phyloP scores from a whole-genome alignment of 768 basidiomycete species.

The Boletus vinaceobasis region DNA sequence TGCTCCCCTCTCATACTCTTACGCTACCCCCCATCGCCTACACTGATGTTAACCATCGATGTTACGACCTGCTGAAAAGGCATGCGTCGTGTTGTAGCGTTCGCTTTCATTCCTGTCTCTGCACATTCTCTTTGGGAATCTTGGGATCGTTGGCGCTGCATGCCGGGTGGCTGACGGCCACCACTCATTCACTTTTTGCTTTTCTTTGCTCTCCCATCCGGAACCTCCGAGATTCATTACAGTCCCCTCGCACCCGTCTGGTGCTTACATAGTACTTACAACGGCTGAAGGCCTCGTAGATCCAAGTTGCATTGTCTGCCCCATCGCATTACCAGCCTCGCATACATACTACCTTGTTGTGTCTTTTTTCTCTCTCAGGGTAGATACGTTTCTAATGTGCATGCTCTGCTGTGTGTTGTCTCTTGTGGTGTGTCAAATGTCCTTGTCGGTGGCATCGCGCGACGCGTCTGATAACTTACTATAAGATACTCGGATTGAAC shows the following conservation, averaged over 20 bases:
- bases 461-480: constrained; percentile 8
- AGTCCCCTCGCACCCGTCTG: constrained; percentile 13
- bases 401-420: constrained; percentile 12
- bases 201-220: not conserved
- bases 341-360: constrained; percentile 25
- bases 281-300: constrained; percentile 36
- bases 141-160: constrained; percentile 17
- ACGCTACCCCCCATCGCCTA: constrained; percentile 21
- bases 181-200: constrained; percentile 9
- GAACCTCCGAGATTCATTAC: constrained; percentile 3
- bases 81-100: constrained; percentile 7
- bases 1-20: constrained; percentile 8
- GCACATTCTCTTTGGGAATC: constrained; percentile 13
- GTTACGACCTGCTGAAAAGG: constrained; percentile 3
- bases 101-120: constrained; percentile 5
- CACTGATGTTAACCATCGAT: constrained; percentile 27
- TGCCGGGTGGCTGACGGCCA: constrained; percentile 31
- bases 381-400: constrained; percentile 21
- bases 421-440: not conserved
- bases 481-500: constrained; percentile 1
- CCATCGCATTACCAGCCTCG: constrained; percentile 18
- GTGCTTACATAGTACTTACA: constrained; percentile 30
- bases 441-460: not conserved
- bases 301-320: constrained; percentile 16
- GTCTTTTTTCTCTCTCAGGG: constrained; percentile 5